A percentile compares a stretch with the other conserved stretches of the same genome.
phyloP scores from a whole-genome alignment of 306 rosid species.

The Vigna angularis region DNA sequence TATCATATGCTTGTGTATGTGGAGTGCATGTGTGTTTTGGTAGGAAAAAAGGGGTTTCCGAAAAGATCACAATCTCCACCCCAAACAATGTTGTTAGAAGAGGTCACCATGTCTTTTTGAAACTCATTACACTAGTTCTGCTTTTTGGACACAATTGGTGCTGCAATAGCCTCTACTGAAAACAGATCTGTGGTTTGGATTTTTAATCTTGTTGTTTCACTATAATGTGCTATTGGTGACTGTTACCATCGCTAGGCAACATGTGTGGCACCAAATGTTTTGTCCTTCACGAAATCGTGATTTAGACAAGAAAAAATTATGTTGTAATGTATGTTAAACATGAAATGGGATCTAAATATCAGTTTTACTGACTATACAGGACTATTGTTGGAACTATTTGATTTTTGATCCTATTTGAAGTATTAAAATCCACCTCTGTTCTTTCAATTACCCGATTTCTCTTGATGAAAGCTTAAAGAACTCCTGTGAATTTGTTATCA shows the following conservation, averaged over 20 bases:
- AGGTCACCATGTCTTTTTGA: background rate
- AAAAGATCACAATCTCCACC: background rate
- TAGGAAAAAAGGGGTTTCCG: background rate
- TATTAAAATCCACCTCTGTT: background rate
- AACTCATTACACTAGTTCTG: background rate
- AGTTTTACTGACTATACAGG: background rate
- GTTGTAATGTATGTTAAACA: slow-evolving; percentile 11
- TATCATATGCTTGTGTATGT: slow-evolving; percentile 3
- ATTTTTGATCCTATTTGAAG: background rate
- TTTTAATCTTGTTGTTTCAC: background rate
- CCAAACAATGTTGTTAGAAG: background rate
- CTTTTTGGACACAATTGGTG: background rate
- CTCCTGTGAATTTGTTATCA: slow-evolving; percentile 21
- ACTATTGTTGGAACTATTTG: slow-evolving; percentile 21
- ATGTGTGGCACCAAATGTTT: background rate
- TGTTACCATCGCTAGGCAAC: background rate
- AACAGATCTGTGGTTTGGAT: background rate
- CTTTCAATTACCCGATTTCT: background rate
- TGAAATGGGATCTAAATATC: slow-evolving; percentile 13
- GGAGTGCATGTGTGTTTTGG: background rate
- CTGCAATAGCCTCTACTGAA: background rate
- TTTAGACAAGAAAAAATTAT: slow-evolving; percentile 3
- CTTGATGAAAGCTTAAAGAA: slow-evolving; percentile 2
- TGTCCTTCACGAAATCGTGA: background rate
- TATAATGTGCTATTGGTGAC: background rate